Base-by-base conservation (phyloP, 345 rosid genomes). In the Hibiscus syriacus region DNA sequence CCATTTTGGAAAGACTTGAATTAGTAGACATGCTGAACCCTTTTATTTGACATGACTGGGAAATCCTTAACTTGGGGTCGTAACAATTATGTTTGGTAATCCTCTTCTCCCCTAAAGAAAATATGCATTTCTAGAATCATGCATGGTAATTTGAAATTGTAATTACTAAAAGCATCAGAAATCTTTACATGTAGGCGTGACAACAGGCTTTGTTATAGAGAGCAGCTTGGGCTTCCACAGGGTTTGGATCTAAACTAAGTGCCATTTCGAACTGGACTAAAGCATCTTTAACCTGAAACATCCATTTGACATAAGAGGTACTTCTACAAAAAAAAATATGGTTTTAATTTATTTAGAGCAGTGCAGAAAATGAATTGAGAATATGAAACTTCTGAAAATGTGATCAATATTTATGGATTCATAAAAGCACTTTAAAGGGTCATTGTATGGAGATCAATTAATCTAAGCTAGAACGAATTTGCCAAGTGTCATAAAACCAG, bases 181-280 rank as follows among this genome's bases (percentile, higher is more conserved):
- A 57, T 71, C 41, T 74, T 54, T 81, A 87, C 96, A 80, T 70
- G 80, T 83, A 91, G 67, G 92, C 92, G 82, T 86, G 95, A 78
- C 97, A 91, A 72, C 96, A 89, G 38, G 97, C 50, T 84, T 94
- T 94, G 82, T 91, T 89, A 75, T 91, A 91, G 52, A 85, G 84
- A 41, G 97, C 95, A 77, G 99, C 97, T 79, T 91, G 99, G 70
- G 96, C 83, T 79, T 89, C 99, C 16, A 72, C 48, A 41, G 88
- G 83, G 41, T 78, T 86, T 68, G 97, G 96, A 77, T 89, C 76
- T 71, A 94, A 14, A 45, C 72, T 85, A 69, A 91, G 83, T 13
- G 96, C 95, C 13, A 79, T 85, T 72, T 94, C 97, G 82, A 91
- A 94, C 77, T 83, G 88, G 53, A 72, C 61, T 69, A 94, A 77